Evolutionary conservation across 2,329 filamentous ascomycete species (phyloP).

Genomic region (Delphinella strobiligena): DNA sequence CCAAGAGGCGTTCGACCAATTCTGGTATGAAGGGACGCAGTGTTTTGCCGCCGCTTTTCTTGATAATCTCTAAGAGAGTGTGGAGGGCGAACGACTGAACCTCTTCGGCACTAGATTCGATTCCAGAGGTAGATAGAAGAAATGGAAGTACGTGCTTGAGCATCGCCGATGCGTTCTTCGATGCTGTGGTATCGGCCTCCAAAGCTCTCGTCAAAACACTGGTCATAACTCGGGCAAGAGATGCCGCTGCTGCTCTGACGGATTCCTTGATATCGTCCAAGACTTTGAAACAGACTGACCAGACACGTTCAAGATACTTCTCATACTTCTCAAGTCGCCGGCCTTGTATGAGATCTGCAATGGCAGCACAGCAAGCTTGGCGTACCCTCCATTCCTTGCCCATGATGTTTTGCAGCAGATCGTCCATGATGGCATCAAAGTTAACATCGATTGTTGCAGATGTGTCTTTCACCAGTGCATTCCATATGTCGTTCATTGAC

Average conservation of each 20-base stretch:
- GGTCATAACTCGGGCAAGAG: conserved; percentile 72
- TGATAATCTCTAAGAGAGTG: conserved; percentile 79
- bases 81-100: conserved; percentile 69
- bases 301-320: conserved; percentile 72
- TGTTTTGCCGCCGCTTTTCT: conserved; percentile 65
- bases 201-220: conserved; percentile 76
- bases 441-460: conserved; percentile 63
- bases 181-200: conserved; percentile 59
- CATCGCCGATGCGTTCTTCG: conserved; percentile 62
- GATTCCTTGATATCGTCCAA: conserved; percentile 92
- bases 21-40: conserved; percentile 70
- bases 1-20: conserved; percentile 70
- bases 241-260: conserved; percentile 68
- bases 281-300: conserved; percentile 76
- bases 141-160: conserved; percentile 82
- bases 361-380: conserved; percentile 82
- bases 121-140: conserved; percentile 72
- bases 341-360: conserved; percentile 78
- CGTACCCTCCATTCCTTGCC: conserved; percentile 89
- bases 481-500: conserved; percentile 98
- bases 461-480: conserved; percentile 82
- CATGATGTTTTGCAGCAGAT: conserved; percentile 73
- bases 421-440: conserved; percentile 81
- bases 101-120: conserved; percentile 80
- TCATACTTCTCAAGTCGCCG: conserved; percentile 59